Evolutionary conservation across 306 rosid species (phyloP).

Genomic region (Cucurbita pepo): DNA sequence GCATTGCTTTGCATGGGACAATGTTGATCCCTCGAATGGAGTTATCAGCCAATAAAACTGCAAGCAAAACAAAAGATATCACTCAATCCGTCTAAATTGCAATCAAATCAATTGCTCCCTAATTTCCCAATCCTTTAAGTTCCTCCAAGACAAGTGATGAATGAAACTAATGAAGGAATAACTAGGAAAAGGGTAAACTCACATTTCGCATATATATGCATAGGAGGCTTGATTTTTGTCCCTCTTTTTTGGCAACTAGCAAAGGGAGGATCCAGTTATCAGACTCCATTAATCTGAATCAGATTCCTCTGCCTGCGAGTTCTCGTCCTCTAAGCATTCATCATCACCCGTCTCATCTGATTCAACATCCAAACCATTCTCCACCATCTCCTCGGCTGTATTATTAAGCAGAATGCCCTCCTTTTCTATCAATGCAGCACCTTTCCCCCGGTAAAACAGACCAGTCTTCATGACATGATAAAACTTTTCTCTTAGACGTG

Average conservation of each 20-base stretch:
- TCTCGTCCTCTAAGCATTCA: slow-evolving; percentile 10
- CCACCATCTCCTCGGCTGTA: background rate
- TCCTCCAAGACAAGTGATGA: background rate
- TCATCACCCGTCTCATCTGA: slow-evolving; percentile 2
- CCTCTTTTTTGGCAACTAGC: background rate
- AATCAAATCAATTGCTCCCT: background rate
- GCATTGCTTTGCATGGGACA: background rate
- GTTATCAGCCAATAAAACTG: background rate
- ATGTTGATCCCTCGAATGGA: background rate
- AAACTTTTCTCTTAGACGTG: slow-evolving; percentile 46
- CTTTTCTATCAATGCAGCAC: slow-evolving; percentile 22
- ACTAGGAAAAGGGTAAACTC: background rate
- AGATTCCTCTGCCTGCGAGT: slow-evolving; percentile 20
- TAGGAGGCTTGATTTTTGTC: background rate
- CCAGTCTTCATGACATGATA: slow-evolving; percentile 82
- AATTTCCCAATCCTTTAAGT: background rate
- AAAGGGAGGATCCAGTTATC: background rate
- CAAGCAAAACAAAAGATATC: background rate
- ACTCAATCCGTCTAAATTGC: background rate
- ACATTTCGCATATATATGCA: background rate
- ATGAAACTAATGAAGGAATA: background rate
- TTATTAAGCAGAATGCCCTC: slow-evolving; percentile 6
- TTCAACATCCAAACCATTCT: background rate
- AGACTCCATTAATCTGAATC: slow-evolving; percentile 13
- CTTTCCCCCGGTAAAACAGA: slow-evolving; percentile 52